Evolutionary conservation across 2,329 filamentous ascomycete genomes (phyloP).

Genomic region (Aspergillus glaucus): DNA sequence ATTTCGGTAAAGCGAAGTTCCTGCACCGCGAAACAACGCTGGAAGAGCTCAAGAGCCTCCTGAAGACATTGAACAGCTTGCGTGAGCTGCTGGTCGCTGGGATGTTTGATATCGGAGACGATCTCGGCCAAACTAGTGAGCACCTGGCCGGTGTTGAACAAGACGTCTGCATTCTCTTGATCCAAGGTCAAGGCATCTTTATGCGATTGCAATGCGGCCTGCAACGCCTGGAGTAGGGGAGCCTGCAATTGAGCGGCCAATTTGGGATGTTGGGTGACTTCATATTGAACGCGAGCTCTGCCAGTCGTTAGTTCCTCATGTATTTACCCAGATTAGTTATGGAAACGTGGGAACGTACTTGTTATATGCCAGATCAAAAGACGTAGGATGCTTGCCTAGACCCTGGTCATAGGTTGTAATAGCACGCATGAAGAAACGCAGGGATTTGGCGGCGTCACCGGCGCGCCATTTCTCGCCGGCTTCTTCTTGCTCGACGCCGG

Average conservation of each 20-base stretch:
- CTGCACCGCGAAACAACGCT: slow-evolving; percentile 50
- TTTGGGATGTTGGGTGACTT: slow-evolving; percentile 61
- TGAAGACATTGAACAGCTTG: slow-evolving; percentile 51
- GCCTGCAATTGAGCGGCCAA: slow-evolving; percentile 54
- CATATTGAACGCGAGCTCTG: slow-evolving; percentile 63
- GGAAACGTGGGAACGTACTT: slow-evolving; percentile 46
- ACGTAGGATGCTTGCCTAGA: slow-evolving; percentile 52
- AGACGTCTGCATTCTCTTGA: slow-evolving; percentile 58
- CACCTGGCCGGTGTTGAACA: slow-evolving; percentile 68
- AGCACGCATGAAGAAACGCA: slow-evolving; percentile 54
- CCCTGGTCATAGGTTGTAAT: slow-evolving; percentile 62
- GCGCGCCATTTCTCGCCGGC: slow-evolving; percentile 68
- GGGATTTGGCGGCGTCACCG: slow-evolving; percentile 61
- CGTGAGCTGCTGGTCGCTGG: slow-evolving; percentile 34
- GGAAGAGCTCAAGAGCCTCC: slow-evolving; percentile 57
- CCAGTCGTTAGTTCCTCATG: slow-evolving; percentile 5
- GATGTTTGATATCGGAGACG: slow-evolving; percentile 47
- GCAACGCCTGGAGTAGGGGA: slow-evolving; percentile 49
- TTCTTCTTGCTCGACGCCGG: slow-evolving; percentile 63
- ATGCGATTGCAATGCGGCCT: slow-evolving; percentile 58
- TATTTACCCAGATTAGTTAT: neutral
- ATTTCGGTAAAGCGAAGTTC: slow-evolving; percentile 44
- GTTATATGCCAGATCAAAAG: slow-evolving; percentile 69
- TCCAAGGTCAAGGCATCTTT: slow-evolving; percentile 55
- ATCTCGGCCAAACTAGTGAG: slow-evolving; percentile 60